Conservation (phyloP, 2,329 filamentous ascomycete genomes). For the Beauveria pseudobassiana region DNA sequence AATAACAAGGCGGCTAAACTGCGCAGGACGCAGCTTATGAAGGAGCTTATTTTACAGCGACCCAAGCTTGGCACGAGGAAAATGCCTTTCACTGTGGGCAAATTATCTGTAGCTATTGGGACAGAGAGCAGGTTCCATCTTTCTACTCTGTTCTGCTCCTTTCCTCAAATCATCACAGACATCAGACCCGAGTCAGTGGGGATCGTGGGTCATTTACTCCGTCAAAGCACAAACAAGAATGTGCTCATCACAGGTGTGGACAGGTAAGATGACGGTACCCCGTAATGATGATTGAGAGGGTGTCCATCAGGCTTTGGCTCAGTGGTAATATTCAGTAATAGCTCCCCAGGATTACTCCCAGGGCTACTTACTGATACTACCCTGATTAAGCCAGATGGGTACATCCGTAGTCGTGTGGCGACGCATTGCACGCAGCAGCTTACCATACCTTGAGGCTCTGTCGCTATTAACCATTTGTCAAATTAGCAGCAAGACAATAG, state of each 20-base stretch:
- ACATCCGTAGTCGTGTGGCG: too few relatives aligned
- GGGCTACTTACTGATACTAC: too few relatives aligned
- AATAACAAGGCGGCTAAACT: background rate
- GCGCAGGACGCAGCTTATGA: slow-evolving; percentile 2
- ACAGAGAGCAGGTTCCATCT: background rate
- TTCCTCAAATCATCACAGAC: background rate
- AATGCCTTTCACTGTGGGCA: background rate
- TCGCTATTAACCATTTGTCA: background rate
- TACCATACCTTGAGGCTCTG: too few relatives aligned
- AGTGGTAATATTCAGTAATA: background rate
- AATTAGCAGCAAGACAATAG: background rate
- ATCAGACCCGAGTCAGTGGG: background rate
- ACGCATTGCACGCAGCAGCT: background rate
- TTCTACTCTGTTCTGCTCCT: background rate
- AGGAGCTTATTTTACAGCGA: background rate
- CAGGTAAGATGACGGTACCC: background rate
- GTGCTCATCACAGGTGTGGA: slow-evolving; percentile 1
- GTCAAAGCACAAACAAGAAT: slow-evolving; percentile 8
- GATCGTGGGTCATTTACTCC: background rate
- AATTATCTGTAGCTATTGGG: background rate
- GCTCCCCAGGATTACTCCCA: too few relatives aligned
- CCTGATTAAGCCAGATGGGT: too few relatives aligned
- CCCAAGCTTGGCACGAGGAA: background rate
- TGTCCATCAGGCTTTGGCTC: background rate
- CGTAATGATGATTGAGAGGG: background rate